Evolutionary conservation across 805 yeast species (phyloP).

Genomic region (Yarrowia porcina): DNA sequence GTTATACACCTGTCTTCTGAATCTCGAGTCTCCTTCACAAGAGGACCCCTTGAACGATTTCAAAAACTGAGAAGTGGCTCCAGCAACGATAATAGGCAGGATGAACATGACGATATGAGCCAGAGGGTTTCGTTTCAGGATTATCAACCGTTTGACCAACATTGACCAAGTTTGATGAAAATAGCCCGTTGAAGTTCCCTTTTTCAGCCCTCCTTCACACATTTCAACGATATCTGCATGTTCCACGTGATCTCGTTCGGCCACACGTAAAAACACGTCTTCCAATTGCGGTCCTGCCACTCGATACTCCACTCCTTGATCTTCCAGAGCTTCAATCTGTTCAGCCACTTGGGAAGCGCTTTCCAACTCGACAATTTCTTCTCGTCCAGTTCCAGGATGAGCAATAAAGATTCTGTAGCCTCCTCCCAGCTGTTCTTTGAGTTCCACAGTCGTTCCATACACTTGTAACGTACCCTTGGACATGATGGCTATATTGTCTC

Average conservation of each 20-base stretch:
- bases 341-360: constrained; percentile 34
- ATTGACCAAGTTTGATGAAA: constrained; percentile 34
- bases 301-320: constrained; percentile 31
- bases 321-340: constrained; percentile 31
- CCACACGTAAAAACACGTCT: constrained; percentile 38
- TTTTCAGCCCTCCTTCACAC: neutral
- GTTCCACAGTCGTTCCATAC: constrained; percentile 37
- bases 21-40: constrained; percentile 28
- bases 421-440: constrained; percentile 39
- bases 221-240: constrained; percentile 11
- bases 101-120: constrained; percentile 34
- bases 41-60: constrained; percentile 29
- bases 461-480: constrained; percentile 38
- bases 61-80: constrained; percentile 31
- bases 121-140: constrained; percentile 35
- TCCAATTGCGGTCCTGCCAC: constrained; percentile 41
- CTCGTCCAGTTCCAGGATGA: constrained; percentile 35
- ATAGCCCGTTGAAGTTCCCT: constrained; percentile 27
- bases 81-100: constrained; percentile 38
- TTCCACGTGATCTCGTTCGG: constrained; percentile 33
- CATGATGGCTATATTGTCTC: constrained; percentile 39
- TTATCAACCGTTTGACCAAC: constrained; percentile 36
- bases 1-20: constrained; percentile 28
- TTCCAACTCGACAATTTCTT: constrained; percentile 31
- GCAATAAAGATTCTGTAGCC: constrained; percentile 36